Percentiles rank a stretch among this genome's conserved stretches.
These are phyloP conservation scores for Botrytis porri DNA, from an alignment of 2,329 filamentous ascomycete species.

Conservation along the genomic window DNA sequence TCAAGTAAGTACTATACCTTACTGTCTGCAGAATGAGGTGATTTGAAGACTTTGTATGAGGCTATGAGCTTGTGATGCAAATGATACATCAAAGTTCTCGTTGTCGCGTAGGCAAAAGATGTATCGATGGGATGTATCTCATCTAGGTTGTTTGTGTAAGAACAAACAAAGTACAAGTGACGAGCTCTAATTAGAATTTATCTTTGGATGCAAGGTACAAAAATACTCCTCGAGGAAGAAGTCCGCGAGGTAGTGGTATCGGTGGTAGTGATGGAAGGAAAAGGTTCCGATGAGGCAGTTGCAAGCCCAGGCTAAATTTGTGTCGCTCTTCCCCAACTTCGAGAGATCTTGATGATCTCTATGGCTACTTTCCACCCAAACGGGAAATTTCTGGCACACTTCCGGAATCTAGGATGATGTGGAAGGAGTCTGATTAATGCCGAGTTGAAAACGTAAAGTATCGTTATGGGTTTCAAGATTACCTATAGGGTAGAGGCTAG, in stretches of 20 bases:
- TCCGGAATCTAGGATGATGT: background rate
- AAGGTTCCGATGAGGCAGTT: conserved; percentile 9
- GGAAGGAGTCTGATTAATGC: conserved; percentile 15
- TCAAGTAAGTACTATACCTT: conserved; percentile 18
- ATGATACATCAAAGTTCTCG: conserved; percentile 1
- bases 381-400: conserved; percentile 8
- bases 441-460: background rate
- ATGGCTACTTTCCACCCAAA: conserved; percentile 8
- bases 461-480: conserved; percentile 18
- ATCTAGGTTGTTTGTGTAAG: background rate
- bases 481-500: background rate
- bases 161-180: background rate
- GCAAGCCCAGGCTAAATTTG: background rate
- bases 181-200: conserved; percentile 1
- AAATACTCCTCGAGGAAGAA: background rate
- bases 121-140: background rate
- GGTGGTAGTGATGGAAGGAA: background rate
- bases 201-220: background rate
- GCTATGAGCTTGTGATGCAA: background rate
- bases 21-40: conserved; percentile 12
- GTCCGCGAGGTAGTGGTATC: background rate
- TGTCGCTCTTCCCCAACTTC: conserved; percentile 6
- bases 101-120: background rate
- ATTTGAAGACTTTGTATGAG: background rate
- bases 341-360: background rate